Conservation (phyloP, 2,329 filamentous ascomycete genomes). For the Clarireedia monteithiana region DNA sequence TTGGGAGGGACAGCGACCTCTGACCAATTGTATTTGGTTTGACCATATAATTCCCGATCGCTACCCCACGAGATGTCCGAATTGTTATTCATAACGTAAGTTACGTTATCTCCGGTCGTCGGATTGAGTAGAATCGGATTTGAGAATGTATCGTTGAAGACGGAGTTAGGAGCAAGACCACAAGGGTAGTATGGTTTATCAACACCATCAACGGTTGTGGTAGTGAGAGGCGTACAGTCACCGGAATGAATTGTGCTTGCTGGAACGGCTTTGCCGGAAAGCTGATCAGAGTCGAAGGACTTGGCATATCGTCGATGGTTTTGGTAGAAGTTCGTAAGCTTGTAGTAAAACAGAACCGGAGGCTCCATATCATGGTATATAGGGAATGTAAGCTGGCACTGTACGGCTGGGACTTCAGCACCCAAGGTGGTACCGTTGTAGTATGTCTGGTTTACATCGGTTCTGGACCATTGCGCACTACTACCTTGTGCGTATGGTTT, state of each 20-base stretch:
- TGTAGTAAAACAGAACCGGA: constrained; percentile 89
- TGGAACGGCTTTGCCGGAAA: constrained; percentile 62
- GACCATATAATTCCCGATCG: constrained; percentile 71
- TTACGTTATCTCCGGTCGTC: constrained; percentile 32
- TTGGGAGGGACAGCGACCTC: constrained; percentile 79
- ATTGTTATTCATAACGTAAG: constrained; percentile 67
- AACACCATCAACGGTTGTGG: constrained; percentile 38
- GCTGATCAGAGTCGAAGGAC: constrained; percentile 75
- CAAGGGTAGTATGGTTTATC: constrained; percentile 82
- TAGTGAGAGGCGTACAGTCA: constrained; percentile 67
- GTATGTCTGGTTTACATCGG: constrained; percentile 35
- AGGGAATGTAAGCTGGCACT: constrained; percentile 68
- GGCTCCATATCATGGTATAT: constrained; percentile 72
- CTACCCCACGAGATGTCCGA: constrained; percentile 76
- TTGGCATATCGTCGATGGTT: constrained; percentile 96
- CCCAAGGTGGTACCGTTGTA: constrained; percentile 19
- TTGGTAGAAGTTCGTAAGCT: constrained; percentile 96
- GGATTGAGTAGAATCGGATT: constrained; percentile 55
- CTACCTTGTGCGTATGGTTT: constrained; percentile 29
- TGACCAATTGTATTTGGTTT: constrained; percentile 54
- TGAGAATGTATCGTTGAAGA: constrained; percentile 89
- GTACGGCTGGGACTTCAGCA: constrained; percentile 32
- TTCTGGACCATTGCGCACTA: constrained; percentile 16
- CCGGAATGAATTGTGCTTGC: constrained; percentile 55
- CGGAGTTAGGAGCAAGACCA: constrained; percentile 89